phyloP scores from a whole-genome alignment of 2,329 filamentous ascomycete species.

The Ampelomyces quisqualis region DNA sequence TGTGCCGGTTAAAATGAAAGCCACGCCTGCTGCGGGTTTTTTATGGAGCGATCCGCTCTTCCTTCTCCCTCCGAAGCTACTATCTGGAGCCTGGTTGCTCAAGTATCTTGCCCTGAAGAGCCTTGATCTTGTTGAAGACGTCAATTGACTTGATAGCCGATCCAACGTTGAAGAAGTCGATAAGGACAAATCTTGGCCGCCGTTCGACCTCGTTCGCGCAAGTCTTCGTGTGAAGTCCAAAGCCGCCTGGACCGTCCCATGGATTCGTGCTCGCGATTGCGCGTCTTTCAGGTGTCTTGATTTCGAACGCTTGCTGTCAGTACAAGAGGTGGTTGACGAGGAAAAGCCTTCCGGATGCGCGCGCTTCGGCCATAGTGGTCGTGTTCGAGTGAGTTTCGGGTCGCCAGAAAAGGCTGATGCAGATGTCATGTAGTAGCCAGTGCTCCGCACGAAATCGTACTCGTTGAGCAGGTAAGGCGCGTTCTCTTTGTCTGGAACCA shows the following conservation, averaged over 20 bases:
- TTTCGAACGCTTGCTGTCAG: constrained; percentile 47
- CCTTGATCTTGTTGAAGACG: constrained; percentile 61
- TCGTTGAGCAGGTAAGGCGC: constrained; percentile 61
- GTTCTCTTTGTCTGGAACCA: constrained; percentile 32
- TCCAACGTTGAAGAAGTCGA: constrained; percentile 76
- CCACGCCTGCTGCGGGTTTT: too few relatives aligned
- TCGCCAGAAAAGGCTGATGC: constrained; percentile 67
- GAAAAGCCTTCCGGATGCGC: constrained; percentile 61
- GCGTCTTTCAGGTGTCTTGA: constrained; percentile 42
- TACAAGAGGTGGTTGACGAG: constrained; percentile 79
- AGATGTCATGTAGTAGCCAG: constrained; percentile 62
- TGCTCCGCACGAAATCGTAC: constrained; percentile 70
- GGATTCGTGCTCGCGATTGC: constrained; percentile 65
- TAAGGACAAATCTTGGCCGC: constrained; percentile 68
- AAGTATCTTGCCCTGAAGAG: constrained; percentile 2
- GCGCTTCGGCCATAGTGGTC: constrained; percentile 41
- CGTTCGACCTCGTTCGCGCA: constrained; percentile 60
- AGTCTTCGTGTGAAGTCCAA: constrained; percentile 36
- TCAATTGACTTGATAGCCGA: constrained; percentile 68
- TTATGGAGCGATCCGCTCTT: too few relatives aligned
- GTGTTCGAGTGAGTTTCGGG: constrained; percentile 63
- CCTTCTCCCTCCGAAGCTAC: too few relatives aligned
- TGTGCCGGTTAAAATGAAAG: too few relatives aligned
- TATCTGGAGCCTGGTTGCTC: too few relatives aligned
- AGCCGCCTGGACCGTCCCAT: constrained; percentile 56